Percentiles rank a stretch among this genome's conserved stretches.
These are phyloP conservation scores for Psilocybe tampanensis DNA, from an alignment of 768 basidiomycete species.

Conservation along the genomic window DNA sequence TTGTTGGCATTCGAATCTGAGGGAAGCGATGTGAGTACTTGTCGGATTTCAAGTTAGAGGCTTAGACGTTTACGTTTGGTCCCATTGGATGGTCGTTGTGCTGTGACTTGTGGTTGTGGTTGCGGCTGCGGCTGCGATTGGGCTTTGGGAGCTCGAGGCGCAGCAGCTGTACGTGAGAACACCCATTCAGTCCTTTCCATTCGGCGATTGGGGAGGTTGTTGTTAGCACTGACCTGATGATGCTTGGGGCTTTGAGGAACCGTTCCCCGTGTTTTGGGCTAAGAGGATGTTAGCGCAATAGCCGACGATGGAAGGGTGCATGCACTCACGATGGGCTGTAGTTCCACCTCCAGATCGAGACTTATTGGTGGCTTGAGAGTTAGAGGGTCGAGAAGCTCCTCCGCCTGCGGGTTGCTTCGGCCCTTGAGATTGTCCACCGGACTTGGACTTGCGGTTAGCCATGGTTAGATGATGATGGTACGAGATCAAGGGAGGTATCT, in stretches of 20 bases:
- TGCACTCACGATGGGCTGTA: slow-evolving; percentile 14
- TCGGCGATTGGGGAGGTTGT: neutral
- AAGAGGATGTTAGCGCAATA: slow-evolving; percentile 14
- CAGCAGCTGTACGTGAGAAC: neutral
- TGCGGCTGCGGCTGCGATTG: no score
- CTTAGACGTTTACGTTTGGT: slow-evolving; percentile 15
- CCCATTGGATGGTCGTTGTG: slow-evolving; percentile 17
- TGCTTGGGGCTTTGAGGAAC: slow-evolving; percentile 8
- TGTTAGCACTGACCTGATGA: neutral
- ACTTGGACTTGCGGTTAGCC: slow-evolving; percentile 15
- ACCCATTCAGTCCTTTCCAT: neutral
- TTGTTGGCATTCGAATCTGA: neutral
- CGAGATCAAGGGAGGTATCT: slow-evolving; percentile 10
- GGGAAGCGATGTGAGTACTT: slow-evolving; percentile 1
- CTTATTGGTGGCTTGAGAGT: slow-evolving; percentile 18
- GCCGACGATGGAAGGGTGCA: slow-evolving; percentile 15
- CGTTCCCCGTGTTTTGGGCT: slow-evolving; percentile 12
- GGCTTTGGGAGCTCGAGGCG: slow-evolving; percentile 3
- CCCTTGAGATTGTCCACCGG: slow-evolving; percentile 18
- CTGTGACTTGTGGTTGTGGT: slow-evolving; percentile 16
- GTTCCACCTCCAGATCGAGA: slow-evolving; percentile 15
- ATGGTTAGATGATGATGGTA: slow-evolving; percentile 13
- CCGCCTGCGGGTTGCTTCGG: slow-evolving; percentile 17
- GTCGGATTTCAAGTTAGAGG: slow-evolving; percentile 10
- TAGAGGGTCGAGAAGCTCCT: slow-evolving; percentile 17